These are phyloP conservation scores for Hymenoscyphus occultus DNA, from an alignment of 2,329 filamentous ascomycete species.

Conservation along the genomic window DNA sequence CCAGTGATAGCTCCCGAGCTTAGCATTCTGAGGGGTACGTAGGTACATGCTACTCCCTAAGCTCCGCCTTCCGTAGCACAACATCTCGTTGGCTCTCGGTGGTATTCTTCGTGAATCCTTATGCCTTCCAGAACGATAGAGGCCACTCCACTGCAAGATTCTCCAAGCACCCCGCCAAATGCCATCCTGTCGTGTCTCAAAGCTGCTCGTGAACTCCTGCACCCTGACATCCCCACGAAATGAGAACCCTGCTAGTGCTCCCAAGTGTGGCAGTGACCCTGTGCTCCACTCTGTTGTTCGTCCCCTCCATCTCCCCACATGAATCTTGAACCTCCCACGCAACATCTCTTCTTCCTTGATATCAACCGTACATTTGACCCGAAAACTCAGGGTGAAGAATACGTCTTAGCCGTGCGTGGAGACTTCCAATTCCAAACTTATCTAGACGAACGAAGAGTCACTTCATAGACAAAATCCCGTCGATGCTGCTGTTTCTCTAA, in stretches of 20 bases:
- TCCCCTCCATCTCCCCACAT: background rate
- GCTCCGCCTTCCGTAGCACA: background rate
- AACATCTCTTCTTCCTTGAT: constrained; percentile 1
- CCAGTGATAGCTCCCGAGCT: background rate
- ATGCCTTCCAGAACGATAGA: background rate
- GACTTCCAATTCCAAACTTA: background rate
- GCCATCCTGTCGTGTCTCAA: background rate
- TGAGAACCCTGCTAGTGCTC: constrained; percentile 6
- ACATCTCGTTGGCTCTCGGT: background rate
- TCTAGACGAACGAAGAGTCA: background rate
- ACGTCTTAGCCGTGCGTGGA: background rate
- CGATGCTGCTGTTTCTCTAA: background rate
- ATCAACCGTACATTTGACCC: background rate
- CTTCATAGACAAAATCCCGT: background rate
- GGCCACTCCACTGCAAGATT: background rate
- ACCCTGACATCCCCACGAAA: constrained; percentile 7
- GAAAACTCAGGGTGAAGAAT: background rate
- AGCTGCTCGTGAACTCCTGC: background rate
- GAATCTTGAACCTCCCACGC: background rate
- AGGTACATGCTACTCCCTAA: background rate
- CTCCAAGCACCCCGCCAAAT: background rate
- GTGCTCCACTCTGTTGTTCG: background rate
- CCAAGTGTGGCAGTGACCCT: constrained; percentile 3
- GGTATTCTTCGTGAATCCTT: background rate
- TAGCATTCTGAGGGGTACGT: background rate